Percentiles rank a stretch among this genome's conserved stretches.
Conservation (phyloP, 2,329 filamentous ascomycete species). For the Nemania sp. region DNA sequence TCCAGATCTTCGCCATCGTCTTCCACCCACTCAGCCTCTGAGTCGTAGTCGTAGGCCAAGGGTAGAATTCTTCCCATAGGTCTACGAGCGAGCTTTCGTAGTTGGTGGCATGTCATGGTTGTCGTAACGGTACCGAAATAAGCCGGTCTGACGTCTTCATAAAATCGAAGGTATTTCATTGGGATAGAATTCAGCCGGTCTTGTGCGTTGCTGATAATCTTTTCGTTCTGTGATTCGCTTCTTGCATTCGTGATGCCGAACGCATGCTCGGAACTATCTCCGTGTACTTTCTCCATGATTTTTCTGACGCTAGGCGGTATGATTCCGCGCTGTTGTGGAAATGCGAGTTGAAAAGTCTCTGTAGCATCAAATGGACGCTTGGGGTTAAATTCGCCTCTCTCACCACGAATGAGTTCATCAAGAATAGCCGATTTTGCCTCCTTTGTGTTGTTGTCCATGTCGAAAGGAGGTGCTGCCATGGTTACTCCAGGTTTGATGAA, state of each 20-base stretch:
- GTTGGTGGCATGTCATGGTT: slow-evolving; percentile 53
- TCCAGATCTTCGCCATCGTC: slow-evolving; percentile 62
- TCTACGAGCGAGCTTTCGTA: slow-evolving; percentile 56
- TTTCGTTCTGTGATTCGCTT: slow-evolving; percentile 47
- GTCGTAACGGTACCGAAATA: slow-evolving; percentile 76
- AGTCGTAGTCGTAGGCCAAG: slow-evolving; percentile 82
- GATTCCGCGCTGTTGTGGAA: slow-evolving; percentile 49
- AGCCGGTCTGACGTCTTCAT: slow-evolving; percentile 66
- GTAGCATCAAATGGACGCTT: slow-evolving; percentile 48
- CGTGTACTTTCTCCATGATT: slow-evolving; percentile 61
- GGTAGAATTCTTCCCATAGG: slow-evolving; percentile 60
- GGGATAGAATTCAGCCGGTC: slow-evolving; percentile 52
- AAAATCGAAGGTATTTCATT: slow-evolving; percentile 65
- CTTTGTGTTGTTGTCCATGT: slow-evolving; percentile 61
- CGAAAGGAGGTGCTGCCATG: slow-evolving; percentile 64
- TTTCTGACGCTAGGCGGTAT: slow-evolving; percentile 59
- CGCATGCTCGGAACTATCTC: slow-evolving; percentile 39
- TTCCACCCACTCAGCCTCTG: slow-evolving; percentile 82
- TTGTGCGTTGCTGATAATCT: slow-evolving; percentile 41
- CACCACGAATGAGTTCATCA: slow-evolving; percentile 54
- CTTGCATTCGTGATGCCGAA: slow-evolving; percentile 36
- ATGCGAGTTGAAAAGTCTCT: slow-evolving; percentile 50
- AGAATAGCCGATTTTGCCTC: slow-evolving; percentile 55
- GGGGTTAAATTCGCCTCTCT: slow-evolving; percentile 49
- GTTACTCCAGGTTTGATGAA: slow-evolving; percentile 73